Evolutionary conservation across 2,329 filamentous ascomycete genomes (phyloP).

Genomic region (Macrophomina phaseolina): DNA sequence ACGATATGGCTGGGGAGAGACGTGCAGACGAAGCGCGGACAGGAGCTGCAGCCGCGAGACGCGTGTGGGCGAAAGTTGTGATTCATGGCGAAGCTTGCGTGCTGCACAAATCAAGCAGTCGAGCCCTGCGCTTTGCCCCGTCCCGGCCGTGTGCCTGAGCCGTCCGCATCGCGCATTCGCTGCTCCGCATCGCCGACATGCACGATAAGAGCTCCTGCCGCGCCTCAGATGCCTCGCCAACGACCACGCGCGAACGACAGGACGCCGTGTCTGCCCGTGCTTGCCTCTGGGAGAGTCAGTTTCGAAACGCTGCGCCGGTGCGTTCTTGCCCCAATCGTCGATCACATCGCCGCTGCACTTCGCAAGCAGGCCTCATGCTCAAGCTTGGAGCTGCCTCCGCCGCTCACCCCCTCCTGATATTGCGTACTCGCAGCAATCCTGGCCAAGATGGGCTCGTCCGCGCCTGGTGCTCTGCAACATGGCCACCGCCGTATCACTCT

Average conservation of each 20-base stretch:
- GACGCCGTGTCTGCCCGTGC: conserved; percentile 10
- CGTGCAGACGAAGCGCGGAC: conserved; percentile 6
- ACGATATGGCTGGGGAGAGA: background rate
- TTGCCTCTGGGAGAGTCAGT: background rate
- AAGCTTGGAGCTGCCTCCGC: no score
- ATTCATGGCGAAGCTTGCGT: conserved; percentile 12
- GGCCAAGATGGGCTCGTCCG: background rate
- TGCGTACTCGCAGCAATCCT: background rate
- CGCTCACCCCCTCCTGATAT: background rate
- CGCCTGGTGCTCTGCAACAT: background rate
- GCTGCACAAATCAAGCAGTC: background rate
- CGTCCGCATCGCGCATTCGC: background rate
- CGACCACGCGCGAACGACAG: background rate
- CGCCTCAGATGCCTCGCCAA: background rate
- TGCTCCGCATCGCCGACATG: background rate
- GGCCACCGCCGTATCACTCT: background rate
- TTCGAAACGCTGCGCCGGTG: background rate
- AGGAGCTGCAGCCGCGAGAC: conserved; percentile 10
- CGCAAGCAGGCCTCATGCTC: no score
- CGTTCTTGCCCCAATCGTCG: conserved; percentile 1
- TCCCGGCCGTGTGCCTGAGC: background rate
- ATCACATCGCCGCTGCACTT: background rate
- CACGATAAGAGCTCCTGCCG: conserved; percentile 13
- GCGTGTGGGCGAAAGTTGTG: conserved; percentile 21
- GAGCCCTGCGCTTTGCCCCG: conserved; percentile 11